Evolutionary conservation across 2,329 filamentous ascomycete genomes (phyloP).

Genomic region (Cercospora beticola): DNA sequence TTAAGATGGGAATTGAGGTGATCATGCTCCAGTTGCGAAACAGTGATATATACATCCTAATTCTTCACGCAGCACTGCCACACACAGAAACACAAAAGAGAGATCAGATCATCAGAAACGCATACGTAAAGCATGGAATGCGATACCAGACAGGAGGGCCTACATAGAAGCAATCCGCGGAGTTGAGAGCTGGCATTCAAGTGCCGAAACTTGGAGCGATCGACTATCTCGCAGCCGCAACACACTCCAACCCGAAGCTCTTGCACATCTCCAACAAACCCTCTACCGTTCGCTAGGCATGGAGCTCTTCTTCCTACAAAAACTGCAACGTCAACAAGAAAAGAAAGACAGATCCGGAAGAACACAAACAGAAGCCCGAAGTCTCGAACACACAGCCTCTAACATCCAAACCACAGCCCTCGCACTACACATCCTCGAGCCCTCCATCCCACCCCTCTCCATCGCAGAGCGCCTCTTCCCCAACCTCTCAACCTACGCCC

Average conservation of each 20-base stretch:
- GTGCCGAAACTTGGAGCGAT: background rate
- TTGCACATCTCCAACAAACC: background rate
- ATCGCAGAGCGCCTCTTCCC: background rate
- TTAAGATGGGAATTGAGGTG: slow-evolving; percentile 1
- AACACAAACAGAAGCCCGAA: background rate
- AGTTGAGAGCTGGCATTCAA: background rate
- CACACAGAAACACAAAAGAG: background rate
- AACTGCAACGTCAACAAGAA: background rate
- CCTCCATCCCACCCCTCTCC: background rate
- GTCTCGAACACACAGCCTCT: background rate
- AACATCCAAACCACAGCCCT: background rate
- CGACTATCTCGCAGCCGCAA: background rate
- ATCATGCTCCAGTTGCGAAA: background rate
- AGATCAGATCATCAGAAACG: background rate
- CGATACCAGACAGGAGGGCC: background rate
- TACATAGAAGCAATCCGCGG: background rate
- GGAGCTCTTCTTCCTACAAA: background rate
- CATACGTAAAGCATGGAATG: background rate
- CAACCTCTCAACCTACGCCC: background rate
- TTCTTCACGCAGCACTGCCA: background rate
- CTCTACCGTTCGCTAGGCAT: background rate
- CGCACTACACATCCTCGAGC: background rate
- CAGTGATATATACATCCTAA: background rate
- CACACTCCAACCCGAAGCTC: background rate
- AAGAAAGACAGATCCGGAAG: background rate